Evolutionary conservation across 805 yeast genomes (phyloP).

Genomic region (Ogataea siamensis): DNA sequence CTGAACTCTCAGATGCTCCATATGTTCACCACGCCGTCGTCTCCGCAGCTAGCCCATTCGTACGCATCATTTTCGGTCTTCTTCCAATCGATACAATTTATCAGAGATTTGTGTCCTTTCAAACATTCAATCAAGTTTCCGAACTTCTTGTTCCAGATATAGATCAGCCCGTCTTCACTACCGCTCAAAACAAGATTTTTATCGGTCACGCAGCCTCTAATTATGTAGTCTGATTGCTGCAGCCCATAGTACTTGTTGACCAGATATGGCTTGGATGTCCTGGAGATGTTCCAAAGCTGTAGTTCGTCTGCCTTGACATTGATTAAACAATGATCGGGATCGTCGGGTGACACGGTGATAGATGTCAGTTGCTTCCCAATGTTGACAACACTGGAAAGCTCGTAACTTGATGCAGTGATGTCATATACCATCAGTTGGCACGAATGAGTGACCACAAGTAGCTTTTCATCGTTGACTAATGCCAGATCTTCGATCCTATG

Average conservation of each 20-base stretch:
- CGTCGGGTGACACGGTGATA: slow-evolving; percentile 53
- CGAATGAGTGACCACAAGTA: slow-evolving; percentile 63
- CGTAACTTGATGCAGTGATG: slow-evolving; percentile 31
- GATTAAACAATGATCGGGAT: slow-evolving; percentile 52
- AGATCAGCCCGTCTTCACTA: slow-evolving; percentile 75
- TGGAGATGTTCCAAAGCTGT: slow-evolving; percentile 75
- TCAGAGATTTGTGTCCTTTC: slow-evolving; percentile 61
- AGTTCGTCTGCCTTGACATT: slow-evolving; percentile 73
- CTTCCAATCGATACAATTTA: slow-evolving; percentile 81
- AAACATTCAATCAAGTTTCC: slow-evolving; percentile 64
- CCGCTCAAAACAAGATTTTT: slow-evolving; percentile 78
- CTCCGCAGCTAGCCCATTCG: slow-evolving; percentile 73
- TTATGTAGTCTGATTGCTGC: slow-evolving; percentile 63
- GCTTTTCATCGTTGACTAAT: slow-evolving; percentile 60
- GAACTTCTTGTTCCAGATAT: slow-evolving; percentile 72
- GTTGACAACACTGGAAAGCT: slow-evolving; percentile 36
- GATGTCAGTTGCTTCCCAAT: slow-evolving; percentile 64
- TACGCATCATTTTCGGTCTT: slow-evolving; percentile 32
- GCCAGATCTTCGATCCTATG: slow-evolving; percentile 66
- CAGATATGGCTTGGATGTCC: slow-evolving; percentile 43
- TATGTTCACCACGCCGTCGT: slow-evolving; percentile 67
- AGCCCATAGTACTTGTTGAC: slow-evolving; percentile 70
- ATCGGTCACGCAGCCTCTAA: slow-evolving; percentile 75
- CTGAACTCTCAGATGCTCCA: slow-evolving; percentile 40
- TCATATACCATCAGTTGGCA: slow-evolving; percentile 61